Base-by-base conservation (phyloP, 2,329 filamentous ascomycete genomes). In the Ophiostoma himal-ulmi region DNA sequence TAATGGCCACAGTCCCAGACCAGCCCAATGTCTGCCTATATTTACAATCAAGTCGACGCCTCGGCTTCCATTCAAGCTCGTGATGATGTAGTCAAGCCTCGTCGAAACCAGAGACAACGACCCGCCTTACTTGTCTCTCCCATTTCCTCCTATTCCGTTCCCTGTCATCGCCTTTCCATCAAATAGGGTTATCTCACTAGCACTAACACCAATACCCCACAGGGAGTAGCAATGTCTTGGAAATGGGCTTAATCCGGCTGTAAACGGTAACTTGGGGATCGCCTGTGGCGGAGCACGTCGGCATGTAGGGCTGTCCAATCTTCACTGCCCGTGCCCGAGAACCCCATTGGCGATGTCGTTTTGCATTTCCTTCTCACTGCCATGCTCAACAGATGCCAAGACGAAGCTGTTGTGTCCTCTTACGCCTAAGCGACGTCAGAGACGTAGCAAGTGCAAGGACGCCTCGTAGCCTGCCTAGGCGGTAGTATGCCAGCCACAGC, bases 381-480 rank as follows among this genome's bases (percentile, higher is more conserved):
- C n/a, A 57, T 26, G 52, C 52, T n/a, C n/a, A 57, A 57, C 52
- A 22, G 52, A 57, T 26, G 52, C 52, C 52, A 57, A 57, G 52
- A 11, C 22, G 13, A 8, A 57, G 52, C 52, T 57, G 52, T 26
- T 26, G n/a, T 2, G 20, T 22, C 48, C 13, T 57, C 7, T 13
- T 57, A 26, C 52, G 8, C 52, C n/a, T 57, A 8, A 10, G 4
- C n/a, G 22, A 57, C n/a, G 17, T 22, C n/a, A 26, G n/a, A 57
- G n/a, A 26, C 10, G 17, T 10, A 26, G n/a, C 52, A n/a, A 26
- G n/a, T 26, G 7, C 52, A 22, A 57, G 22, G 13, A 26, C n/a
- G 52, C 52, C 52, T 57, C n/a, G n/a, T 57, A 57, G 52, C 52
- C 52, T 57, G 13, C 52, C 52, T n/a, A 57, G 52, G 52, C 52